Evolutionary conservation across 257 asterid species (phyloP), one percentile per base, ranked within the genome.

Genomic region (Solanum sitiens): DNA sequence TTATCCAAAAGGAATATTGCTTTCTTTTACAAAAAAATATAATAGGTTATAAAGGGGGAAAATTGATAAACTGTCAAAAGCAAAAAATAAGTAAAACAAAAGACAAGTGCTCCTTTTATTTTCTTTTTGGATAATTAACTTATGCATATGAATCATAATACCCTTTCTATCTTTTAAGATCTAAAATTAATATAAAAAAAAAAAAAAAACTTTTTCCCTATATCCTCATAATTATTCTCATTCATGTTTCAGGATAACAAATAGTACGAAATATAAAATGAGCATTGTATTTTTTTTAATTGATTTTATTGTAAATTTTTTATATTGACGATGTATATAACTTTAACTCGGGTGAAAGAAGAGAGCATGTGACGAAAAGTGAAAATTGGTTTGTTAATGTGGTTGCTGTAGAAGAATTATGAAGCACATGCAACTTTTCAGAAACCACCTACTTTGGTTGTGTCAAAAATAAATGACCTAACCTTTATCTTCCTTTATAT

Each of bases 391-490:
- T 21, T 74, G 47, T 21, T 72, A 72, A 33, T 75, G 67, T 16
- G 68, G 30, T 8, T 44, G 23, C 50, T n/a, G 84, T 80, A 9
- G 30, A 80, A 80, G 68, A 45, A 47, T 30, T 15, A 45, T 27
- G 30, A 80, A 82, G 70, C 91, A 90, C 86, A 88, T 84, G 91
- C 83, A 86, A 33, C 88, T 90, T 90, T 90, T 88, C 92, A 90
- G 92, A 87, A 67, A 11, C 90, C 89, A 88, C 87, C 56, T 30
- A 87, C 68, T 79, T 79, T 77, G 21, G 87, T 44, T 77, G 77
- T 72, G 50, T 87, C 68, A 86, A 89, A 70, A 32, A 14, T 70
- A 30, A 30, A 70, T 88, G 32, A 88, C 87, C 85, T 44, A 86
- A 59, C 84, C 89, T 90, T 90, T 67, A 86, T 68, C 89, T 87